Percentiles rank a stretch among this genome's conserved stretches.
These are phyloP conservation scores for Phytophthora sansomeana DNA, from an alignment of 352 stramenopile genomes.

Conservation along the genomic window DNA sequence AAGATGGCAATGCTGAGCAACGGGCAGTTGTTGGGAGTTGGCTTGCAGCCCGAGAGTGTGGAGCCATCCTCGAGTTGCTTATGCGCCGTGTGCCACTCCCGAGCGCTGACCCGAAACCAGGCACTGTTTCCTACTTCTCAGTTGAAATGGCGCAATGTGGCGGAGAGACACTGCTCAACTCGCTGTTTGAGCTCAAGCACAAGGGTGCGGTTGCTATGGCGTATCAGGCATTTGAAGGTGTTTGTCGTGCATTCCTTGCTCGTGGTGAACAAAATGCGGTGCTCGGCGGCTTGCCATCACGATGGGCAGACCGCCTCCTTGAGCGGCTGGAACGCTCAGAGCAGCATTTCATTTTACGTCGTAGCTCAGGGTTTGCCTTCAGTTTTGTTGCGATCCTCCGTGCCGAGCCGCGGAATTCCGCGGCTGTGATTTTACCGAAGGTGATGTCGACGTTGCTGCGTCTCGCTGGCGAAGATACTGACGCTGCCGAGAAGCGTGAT, in stretches of 20 bases:
- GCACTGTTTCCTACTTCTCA: slow-evolving; percentile 48
- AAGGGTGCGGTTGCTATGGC: slow-evolving; percentile 87
- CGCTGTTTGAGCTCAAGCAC: slow-evolving; percentile 90
- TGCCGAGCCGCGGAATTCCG: slow-evolving; percentile 84
- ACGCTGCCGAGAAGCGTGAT: slow-evolving; percentile 47
- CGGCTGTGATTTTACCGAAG: slow-evolving; percentile 76
- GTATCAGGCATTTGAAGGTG: slow-evolving; percentile 85
- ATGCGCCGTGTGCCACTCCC: slow-evolving; percentile 72
- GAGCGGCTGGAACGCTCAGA: slow-evolving; percentile 75
- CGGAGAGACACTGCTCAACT: slow-evolving; percentile 81
- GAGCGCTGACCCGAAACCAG: slow-evolving; percentile 16
- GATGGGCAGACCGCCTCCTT: slow-evolving; percentile 83
- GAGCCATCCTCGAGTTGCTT: slow-evolving; percentile 78
- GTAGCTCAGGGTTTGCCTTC: slow-evolving; percentile 89
- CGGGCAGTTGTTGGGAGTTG: slow-evolving; percentile 88
- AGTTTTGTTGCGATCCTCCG: slow-evolving; percentile 90
- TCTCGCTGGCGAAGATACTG: slow-evolving; percentile 68
- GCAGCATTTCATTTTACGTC: slow-evolving; percentile 90
- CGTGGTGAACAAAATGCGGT: slow-evolving; percentile 62
- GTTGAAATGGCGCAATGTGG: slow-evolving; percentile 59
- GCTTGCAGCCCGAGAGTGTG: slow-evolving; percentile 86
- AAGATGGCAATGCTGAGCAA: slow-evolving; percentile 67
- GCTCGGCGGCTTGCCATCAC: slow-evolving; percentile 61
- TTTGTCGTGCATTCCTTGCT: slow-evolving; percentile 83
- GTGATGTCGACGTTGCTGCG: slow-evolving; percentile 78